Percentiles rank a stretch among this genome's conserved stretches.
These are phyloP conservation scores for Pseudonectria foliicola DNA, from an alignment of 2,329 filamentous ascomycete genomes.

Conservation along the genomic window DNA sequence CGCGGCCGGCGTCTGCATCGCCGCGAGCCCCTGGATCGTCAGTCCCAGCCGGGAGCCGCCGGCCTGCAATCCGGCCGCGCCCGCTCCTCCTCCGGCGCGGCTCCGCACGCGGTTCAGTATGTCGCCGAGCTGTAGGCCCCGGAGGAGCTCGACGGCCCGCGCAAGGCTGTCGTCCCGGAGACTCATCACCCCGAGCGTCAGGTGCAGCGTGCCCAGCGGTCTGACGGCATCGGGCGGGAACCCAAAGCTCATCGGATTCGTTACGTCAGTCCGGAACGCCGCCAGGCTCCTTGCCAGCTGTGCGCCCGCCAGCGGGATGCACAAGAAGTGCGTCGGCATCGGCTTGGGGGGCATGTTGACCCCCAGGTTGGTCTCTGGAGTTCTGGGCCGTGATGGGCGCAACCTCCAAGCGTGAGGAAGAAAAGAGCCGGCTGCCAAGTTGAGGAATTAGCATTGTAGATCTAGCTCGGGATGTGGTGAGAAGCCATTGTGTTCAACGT, in stretches of 20 bases:
- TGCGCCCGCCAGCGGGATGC: slow-evolving; percentile 61
- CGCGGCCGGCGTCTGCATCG: slow-evolving; percentile 52
- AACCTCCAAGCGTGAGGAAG: neutral
- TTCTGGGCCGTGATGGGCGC: too few species aligned
- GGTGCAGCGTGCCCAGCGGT: slow-evolving; percentile 72
- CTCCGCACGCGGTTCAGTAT: slow-evolving; percentile 22
- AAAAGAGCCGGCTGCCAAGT: too few species aligned
- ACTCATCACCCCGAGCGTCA: slow-evolving; percentile 83
- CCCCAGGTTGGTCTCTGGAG: neutral
- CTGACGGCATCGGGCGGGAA: slow-evolving; percentile 63
- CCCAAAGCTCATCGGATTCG: slow-evolving; percentile 33
- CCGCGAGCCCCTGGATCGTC: slow-evolving; percentile 46
- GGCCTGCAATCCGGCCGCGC: too few species aligned
- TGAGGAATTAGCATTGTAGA: too few species aligned
- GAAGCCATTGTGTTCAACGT: too few species aligned
- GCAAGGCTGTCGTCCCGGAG: slow-evolving; percentile 46
- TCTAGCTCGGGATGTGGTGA: too few species aligned
- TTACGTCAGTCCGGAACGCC: slow-evolving; percentile 54
- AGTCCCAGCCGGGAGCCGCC: slow-evolving; percentile 28
- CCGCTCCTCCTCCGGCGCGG: neutral
- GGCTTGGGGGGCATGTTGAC: slow-evolving; percentile 30
- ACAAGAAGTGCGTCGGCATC: slow-evolving; percentile 66
- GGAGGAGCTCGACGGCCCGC: slow-evolving; percentile 34
- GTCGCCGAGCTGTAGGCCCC: slow-evolving; percentile 30
- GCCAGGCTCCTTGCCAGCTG: slow-evolving; percentile 59